Base-by-base conservation (phyloP, 257 asterid genomes). In the Nemophila menziesii region DNA sequence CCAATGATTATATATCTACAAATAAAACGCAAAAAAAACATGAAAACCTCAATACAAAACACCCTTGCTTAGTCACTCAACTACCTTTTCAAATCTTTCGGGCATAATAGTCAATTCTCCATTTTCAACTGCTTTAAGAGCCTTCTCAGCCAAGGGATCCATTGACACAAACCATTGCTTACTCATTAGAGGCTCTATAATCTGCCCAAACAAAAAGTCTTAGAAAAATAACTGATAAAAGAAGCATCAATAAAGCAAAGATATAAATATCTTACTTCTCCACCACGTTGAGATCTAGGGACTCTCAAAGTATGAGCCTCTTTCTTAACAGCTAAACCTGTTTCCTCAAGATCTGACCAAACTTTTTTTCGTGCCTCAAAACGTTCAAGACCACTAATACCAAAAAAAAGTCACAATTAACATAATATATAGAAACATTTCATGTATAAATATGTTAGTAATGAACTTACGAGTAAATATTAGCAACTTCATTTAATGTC, bases 251-350 rank as follows among this genome's bases (percentile, higher is more conserved):
- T 26, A 22, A 51, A 18, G 42, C 42, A 17, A 34, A 48, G 23
- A 33, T 38, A 59, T 14, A 39, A 22, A 41, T 44, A 40, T 27
- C 78, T 38, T 65, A 89, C 98, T 77, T 89, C 98, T 64, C 98
- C 98, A 63, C 98, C 98, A 48, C 98, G 98, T 60, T 89, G 98
- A 15, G 98, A 89, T 63, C 98, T 84, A 46, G 98, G 98, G 60
- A 89, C 96, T 55, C 98, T 72, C 22, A 70, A 68, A 51, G 81
- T 81, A 65, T 85, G 66, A 43, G 86, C 56, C 79, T 84, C 96
- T 55, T 81, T 84, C 70, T 84, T 89, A 17, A 81, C 96, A 36
- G 85, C 94, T 63, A 89, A 63, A 18, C 96, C 94, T 2, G 94
- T 78, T 69, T 77, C 90, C 69, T 89, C 96, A 43, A 89, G 98